Percentiles rank a stretch among this genome's conserved stretches.
These are phyloP conservation scores for Viridothelium virens DNA, from an alignment of 495 filamentous ascomycete species.

Conservation along the genomic window DNA sequence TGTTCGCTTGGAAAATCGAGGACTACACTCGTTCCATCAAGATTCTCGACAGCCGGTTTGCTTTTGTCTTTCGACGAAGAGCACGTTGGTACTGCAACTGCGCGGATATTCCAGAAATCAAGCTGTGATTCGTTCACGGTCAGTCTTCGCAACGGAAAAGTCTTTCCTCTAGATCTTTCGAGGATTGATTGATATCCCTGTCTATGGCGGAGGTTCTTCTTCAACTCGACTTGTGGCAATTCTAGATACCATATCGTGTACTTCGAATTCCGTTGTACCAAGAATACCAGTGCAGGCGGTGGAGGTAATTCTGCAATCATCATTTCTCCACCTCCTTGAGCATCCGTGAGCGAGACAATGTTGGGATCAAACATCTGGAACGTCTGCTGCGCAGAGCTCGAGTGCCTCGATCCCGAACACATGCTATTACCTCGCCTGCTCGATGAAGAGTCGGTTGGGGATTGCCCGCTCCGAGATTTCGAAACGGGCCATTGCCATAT, in stretches of 20 bases:
- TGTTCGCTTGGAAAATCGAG: conserved; percentile 11
- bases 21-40: conserved; percentile 1
- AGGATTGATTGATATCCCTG: neutral
- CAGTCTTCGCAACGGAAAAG: conserved; percentile 12
- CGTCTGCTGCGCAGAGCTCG: neutral
- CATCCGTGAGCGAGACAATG: conserved; percentile 8
- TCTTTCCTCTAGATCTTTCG: conserved; percentile 10
- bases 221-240: neutral
- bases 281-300: conserved; percentile 7
- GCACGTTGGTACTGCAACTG: neutral
- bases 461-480: neutral
- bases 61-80: conserved; percentile 8
- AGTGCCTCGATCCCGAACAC: neutral
- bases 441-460: neutral
- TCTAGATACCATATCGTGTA: conserved; percentile 14
- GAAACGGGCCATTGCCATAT: conserved; percentile 4
- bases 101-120: conserved; percentile 10
- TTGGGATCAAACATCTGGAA: conserved; percentile 8
- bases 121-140: conserved; percentile 5
- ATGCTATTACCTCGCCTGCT: neutral
- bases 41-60: conserved; percentile 7
- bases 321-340: conserved; percentile 9
- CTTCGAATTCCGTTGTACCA: neutral
- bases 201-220: conserved; percentile 5
- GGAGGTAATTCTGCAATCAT: conserved; percentile 6